These are phyloP conservation scores for Cutaneotrichosporon cavernicola DNA, from an alignment of 1,284 basidiomycete genomes.

Conservation along the genomic window DNA sequence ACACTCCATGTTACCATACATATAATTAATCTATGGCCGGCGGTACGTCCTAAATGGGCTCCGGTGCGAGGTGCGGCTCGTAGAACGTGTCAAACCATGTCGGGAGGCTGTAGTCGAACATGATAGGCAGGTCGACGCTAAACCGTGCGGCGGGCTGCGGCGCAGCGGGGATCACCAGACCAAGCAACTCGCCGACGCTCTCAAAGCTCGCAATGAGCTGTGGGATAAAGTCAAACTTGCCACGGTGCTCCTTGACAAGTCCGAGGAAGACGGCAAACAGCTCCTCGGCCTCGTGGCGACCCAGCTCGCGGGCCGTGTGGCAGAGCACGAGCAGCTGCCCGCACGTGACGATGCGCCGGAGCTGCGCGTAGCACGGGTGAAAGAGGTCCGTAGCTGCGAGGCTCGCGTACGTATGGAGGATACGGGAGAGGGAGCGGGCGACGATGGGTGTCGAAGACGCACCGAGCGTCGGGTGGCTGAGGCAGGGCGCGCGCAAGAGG, in stretches of 20 bases:
- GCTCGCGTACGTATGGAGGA: conserved; percentile 31
- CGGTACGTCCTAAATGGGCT: background rate
- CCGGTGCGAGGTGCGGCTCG: conserved; percentile 3
- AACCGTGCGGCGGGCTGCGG: conserved; percentile 7
- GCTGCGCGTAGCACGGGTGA: conserved; percentile 32
- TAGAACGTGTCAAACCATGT: conserved; percentile 22
- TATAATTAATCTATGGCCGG: background rate
- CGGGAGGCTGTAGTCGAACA: conserved; percentile 27
- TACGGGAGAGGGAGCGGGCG: conserved; percentile 28
- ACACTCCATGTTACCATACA: background rate
- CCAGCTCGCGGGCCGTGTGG: conserved; percentile 26
- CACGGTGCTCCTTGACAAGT: conserved; percentile 22
- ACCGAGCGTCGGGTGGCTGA: conserved; percentile 25
- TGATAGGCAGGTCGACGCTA: conserved; percentile 18
- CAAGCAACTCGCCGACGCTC: conserved; percentile 21
- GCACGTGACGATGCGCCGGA: conserved; percentile 30
- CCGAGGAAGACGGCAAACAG: conserved; percentile 23
- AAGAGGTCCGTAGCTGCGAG: conserved; percentile 23
- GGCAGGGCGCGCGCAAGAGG: conserved; percentile 27
- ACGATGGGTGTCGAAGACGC: conserved; percentile 27
- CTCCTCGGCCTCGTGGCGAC: conserved; percentile 26
- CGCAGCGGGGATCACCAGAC: conserved; percentile 15
- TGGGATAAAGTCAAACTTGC: conserved; percentile 22
- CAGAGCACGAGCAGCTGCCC: conserved; percentile 34
- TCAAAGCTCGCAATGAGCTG: conserved; percentile 24